phyloP scores from a whole-genome alignment of 2,329 filamentous ascomycete species.

The Mariannaea sp. region DNA sequence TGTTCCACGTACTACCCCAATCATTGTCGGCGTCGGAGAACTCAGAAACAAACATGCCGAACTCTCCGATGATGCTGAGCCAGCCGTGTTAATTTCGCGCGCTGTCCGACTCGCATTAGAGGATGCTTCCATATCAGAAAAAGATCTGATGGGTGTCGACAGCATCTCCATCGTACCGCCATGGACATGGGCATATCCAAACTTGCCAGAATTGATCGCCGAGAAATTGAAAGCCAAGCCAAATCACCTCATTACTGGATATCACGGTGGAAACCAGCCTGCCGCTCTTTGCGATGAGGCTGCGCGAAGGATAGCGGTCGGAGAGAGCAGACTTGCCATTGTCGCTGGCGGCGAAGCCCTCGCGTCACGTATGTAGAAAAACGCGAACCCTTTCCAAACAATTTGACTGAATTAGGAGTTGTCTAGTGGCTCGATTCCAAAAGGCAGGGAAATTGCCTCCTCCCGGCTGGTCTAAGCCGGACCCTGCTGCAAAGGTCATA shows the following conservation, averaged over 20 bases:
- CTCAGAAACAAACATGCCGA: conserved; percentile 60
- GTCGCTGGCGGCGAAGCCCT: conserved; percentile 69
- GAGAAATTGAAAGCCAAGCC: conserved; percentile 53
- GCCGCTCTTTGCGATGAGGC: conserved; percentile 67
- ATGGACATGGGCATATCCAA: conserved; percentile 69
- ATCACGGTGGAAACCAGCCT: conserved; percentile 68
- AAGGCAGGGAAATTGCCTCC: conserved; percentile 50
- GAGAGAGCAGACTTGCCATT: conserved; percentile 60
- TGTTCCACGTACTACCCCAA: conserved; percentile 42
- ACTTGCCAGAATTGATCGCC: conserved; percentile 60
- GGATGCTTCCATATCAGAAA: conserved; percentile 45
- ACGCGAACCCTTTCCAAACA: accelerated
- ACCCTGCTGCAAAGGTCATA: conserved; percentile 51
- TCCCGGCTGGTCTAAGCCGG: conserved; percentile 60
- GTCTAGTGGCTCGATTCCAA: conserved; percentile 42
- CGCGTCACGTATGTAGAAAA: conserved; percentile 54
- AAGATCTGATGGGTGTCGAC: conserved; percentile 47
- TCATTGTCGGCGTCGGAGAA: conserved; percentile 68
- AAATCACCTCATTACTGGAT: conserved; percentile 54
- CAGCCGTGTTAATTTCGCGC: conserved; percentile 61
- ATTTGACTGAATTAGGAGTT: too few relatives aligned
- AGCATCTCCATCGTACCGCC: conserved; percentile 63
- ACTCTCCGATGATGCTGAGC: conserved; percentile 58
- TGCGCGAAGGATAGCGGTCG: conserved; percentile 58
- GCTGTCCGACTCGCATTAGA: conserved; percentile 57